Base-by-base conservation (phyloP, 192 early-diverging fungal species). In the Phycomyces nitens region DNA sequence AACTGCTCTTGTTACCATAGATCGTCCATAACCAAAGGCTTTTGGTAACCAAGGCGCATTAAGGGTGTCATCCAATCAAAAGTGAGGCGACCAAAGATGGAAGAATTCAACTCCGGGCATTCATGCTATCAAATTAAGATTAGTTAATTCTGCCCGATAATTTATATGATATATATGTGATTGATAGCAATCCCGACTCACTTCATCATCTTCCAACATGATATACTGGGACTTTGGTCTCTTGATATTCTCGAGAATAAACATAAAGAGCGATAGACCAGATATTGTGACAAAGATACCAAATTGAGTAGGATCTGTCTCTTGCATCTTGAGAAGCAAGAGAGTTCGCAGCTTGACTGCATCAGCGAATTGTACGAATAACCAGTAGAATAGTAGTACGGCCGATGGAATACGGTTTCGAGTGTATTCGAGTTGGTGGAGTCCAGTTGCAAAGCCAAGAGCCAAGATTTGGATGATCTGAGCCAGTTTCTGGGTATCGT, bases 1-100 rank as follows among this genome's bases (percentile, higher is more conserved):
- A n/a, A n/a, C n/a, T n/a, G n/a, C n/a, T n/a, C n/a, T n/a, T 43
- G 39, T 53, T 62, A 67, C 80, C 79, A 93, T 53, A 94, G 63
- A 70, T 97, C 93, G 10, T 85, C 84, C 68, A 83, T 77, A 1
- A 75, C 78, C 58, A 95, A 76, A 40, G 86, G 89, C 67, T 92
- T 91, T 26, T 73, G 64, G 58, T 83, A 87, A 3, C 94, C 94
- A 40, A 87, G 71, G 50, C 88, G 85, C 76, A 98, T 90, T 59
- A 97, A 64, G 14, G 86, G 83, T 50, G 89, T 87, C 85, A 99
- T 90, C 96, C 96, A 99, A 27, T 85, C 75, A 73, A 97, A 99
- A 2, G 89, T 86, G 0, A 94, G 65, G 12, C 80, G 80, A 27
- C 88, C 90, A 64, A 95, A 95, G 20, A 98, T 83, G 69, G 91